phyloP scores from a whole-genome alignment of 192 early-diverging fungal species.

The Podila epicladia region DNA sequence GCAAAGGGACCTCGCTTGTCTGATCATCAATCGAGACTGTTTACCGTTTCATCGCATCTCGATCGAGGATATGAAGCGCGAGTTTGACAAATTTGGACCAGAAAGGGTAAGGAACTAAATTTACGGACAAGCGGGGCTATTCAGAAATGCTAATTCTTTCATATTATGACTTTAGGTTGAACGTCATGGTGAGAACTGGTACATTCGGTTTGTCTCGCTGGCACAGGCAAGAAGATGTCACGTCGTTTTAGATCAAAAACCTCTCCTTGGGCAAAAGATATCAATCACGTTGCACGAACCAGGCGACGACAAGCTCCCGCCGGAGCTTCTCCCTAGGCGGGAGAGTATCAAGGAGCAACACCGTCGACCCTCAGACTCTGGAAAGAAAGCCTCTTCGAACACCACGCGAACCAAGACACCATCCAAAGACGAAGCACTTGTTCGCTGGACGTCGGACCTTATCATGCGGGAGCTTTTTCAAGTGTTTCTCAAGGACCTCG shows the following conservation, averaged over 20 bases:
- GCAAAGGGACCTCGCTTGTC: conserved; percentile 49
- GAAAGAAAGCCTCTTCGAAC: conserved; percentile 12
- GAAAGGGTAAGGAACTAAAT: conserved; percentile 37
- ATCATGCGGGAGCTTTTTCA: conserved; percentile 59
- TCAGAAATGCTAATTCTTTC: too few relatives aligned
- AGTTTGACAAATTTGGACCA: conserved; percentile 59
- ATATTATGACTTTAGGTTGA: conserved; percentile 38
- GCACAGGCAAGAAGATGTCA: conserved; percentile 52
- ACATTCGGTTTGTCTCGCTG: conserved; percentile 59
- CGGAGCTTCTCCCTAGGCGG: conserved; percentile 28
- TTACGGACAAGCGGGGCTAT: too few relatives aligned
- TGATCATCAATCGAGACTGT: conserved; percentile 58
- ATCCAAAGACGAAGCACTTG: conserved; percentile 36
- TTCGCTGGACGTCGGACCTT: conserved; percentile 52
- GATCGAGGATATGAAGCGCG: conserved; percentile 57
- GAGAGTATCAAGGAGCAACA: conserved; percentile 22
- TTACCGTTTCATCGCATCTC: conserved; percentile 58
- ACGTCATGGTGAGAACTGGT: conserved; percentile 65
- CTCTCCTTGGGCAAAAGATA: conserved; percentile 54
- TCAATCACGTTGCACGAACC: conserved; percentile 48
- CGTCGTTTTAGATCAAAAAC: conserved; percentile 47
- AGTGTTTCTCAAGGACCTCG: conserved; percentile 63
- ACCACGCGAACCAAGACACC: conserved; percentile 19
- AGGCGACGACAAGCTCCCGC: conserved; percentile 31
- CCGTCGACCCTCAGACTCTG: conserved; percentile 30